Conservation (phyloP, 2,329 filamentous ascomycete species). For the Volutella citrinella region DNA sequence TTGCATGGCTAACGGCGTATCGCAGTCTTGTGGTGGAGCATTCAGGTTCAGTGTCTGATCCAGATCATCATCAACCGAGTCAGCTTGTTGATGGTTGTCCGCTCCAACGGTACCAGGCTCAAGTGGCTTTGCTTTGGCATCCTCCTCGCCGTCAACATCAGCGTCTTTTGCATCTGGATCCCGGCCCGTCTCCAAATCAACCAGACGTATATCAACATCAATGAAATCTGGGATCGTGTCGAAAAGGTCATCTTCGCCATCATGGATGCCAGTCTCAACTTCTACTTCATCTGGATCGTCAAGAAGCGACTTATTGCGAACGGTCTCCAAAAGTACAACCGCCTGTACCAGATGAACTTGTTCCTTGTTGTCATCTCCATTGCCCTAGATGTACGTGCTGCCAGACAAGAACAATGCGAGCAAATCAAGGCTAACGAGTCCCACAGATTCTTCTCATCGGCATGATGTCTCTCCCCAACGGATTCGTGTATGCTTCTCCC, state of each 20-base stretch:
- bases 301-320: constrained; percentile 43
- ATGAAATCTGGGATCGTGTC: constrained; percentile 48
- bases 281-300: constrained; percentile 44
- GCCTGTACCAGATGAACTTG: constrained; percentile 38
- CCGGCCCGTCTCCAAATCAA: constrained; percentile 42
- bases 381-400: constrained; percentile 23
- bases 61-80: constrained; percentile 53
- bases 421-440: constrained; percentile 1
- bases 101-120: constrained; percentile 30
- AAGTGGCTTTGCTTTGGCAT: constrained; percentile 43
- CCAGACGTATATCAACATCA: constrained; percentile 37
- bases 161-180: constrained; percentile 50
- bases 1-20: not conserved
- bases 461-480: constrained; percentile 27
- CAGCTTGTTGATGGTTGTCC: constrained; percentile 41
- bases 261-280: constrained; percentile 45
- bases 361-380: constrained; percentile 27
- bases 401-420: too few relatives aligned
- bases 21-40: constrained; percentile 28
- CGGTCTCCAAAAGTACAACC: constrained; percentile 47
- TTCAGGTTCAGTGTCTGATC: constrained; percentile 42
- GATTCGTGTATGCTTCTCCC: constrained; percentile 20
- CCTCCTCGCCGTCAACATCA: constrained; percentile 44
- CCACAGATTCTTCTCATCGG: constrained; percentile 19
- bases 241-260: constrained; percentile 47